Evolutionary conservation across 169 alveolate species (phyloP).

Genomic region (Plasmodium gonderi): DNA sequence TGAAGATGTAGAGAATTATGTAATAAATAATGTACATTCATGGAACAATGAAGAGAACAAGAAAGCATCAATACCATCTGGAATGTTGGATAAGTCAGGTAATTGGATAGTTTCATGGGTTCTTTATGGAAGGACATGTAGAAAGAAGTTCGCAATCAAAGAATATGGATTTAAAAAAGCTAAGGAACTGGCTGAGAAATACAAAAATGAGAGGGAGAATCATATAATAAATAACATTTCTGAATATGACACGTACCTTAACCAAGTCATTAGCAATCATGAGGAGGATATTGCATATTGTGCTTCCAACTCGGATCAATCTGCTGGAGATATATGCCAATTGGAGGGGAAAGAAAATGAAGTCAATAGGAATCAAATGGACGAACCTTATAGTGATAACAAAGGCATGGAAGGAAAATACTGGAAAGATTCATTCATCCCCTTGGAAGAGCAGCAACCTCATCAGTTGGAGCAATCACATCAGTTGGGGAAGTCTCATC

Average conservation of each 20-base stretch:
- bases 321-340: not conserved
- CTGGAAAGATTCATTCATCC: too few species aligned
- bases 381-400: too few species aligned
- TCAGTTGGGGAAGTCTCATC: too few species aligned
- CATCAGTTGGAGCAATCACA: too few species aligned
- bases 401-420: too few species aligned
- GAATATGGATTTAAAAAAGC: slow-evolving; percentile 80
- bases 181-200: slow-evolving; percentile 80
- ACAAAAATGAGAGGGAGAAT: slow-evolving; percentile 77
- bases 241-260: not conserved
- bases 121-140: slow-evolving; percentile 76
- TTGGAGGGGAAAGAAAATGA: not conserved
- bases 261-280: not conserved
- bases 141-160: slow-evolving; percentile 74
- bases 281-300: not conserved
- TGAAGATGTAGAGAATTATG: not conserved
- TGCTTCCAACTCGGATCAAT: not conserved
- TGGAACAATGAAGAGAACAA: not conserved
- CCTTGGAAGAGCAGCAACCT: too few species aligned
- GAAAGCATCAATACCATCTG: not conserved
- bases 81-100: slow-evolving; percentile 37
- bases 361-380: not conserved
- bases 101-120: slow-evolving; percentile 83
- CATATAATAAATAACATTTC: slow-evolving; percentile 48
- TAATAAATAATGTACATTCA: not conserved